Evolutionary conservation across 495 filamentous ascomycete species (phyloP), one percentile per base, ranked within the genome.

Genomic region (Xylaria sp.): DNA sequence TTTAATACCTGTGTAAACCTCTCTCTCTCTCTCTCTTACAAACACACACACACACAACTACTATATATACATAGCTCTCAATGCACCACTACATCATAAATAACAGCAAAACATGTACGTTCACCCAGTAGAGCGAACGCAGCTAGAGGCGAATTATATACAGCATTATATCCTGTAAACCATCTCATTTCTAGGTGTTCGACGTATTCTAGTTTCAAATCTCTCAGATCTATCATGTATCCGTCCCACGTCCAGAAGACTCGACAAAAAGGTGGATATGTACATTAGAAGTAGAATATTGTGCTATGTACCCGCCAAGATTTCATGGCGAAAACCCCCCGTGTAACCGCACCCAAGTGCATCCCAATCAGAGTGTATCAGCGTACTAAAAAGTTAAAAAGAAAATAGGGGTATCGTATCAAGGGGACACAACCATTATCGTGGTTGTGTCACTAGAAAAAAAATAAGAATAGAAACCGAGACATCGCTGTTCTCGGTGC

Each of bases 391-490:
- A 68, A 44, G 21, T 5, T 57, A 59, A 44, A 24, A 46, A 31
- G n/a, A 66, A 44, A 53, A 67, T 35, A 55, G 64, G 64, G 64
- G 50, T 58, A 68, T 68, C 66, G 66, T 58, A 68, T 33, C 35
- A 58, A 68, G 24, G 14, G 5, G 66, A 15, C 66, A 46, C 37
- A 31, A 40, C 6, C 3, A 6, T 11, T 11, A 7, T 29, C 31
- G 31, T 43, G 21, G 64, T 53, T 26, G n/a, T 43, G 21, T 41
- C 64, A 19, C 35, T 44, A 37, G 41, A 64, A 46, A 35, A 58
- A 24, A 62, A 44, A 44, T 12, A 62, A 62, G 19, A 35, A 41
- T 7, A 55, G 50, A 33, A 50, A 17, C 24, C 31, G 3, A 59
- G 57, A 59, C 31, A 59, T 66, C 62, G 62, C 44, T 26, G 44